Percentiles rank a stretch among this genome's conserved stretches.
Evolutionary conservation across 2,329 filamentous ascomycete species (phyloP).

Genomic region (Dactylonectria estremocensis): DNA sequence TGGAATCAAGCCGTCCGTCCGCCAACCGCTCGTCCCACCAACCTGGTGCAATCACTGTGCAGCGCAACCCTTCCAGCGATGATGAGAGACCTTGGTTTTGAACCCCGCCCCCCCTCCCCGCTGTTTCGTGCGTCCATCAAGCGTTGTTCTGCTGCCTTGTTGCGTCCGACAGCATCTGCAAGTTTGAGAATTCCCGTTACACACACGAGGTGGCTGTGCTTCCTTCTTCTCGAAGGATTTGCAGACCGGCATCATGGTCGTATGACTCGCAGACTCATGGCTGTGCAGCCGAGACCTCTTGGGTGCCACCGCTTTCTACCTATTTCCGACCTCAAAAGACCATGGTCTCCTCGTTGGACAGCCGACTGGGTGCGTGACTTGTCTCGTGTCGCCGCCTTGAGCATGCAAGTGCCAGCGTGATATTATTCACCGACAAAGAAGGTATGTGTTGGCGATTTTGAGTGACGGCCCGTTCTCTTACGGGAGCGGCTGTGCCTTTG

Average conservation of each 20-base stretch:
- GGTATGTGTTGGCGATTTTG: slow-evolving; percentile 28
- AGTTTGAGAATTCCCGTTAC: slow-evolving; percentile 33
- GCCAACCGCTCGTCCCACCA: slow-evolving; percentile 34
- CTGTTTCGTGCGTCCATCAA: slow-evolving; percentile 27
- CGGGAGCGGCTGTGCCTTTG: slow-evolving; percentile 39
- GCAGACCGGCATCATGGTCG: slow-evolving; percentile 30
- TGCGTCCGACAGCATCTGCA: slow-evolving; percentile 19
- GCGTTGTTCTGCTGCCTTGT: slow-evolving; percentile 29
- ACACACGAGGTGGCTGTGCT: slow-evolving; percentile 39
- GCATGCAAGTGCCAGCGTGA: slow-evolving; percentile 32
- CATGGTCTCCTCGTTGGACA: slow-evolving; percentile 17
- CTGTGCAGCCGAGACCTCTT: slow-evolving; percentile 31
- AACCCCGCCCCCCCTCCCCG: too few relatives aligned
- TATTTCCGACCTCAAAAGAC: slow-evolving; percentile 32
- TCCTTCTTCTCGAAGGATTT: slow-evolving; percentile 45
- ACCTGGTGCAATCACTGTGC: slow-evolving; percentile 32
- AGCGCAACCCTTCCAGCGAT: slow-evolving; percentile 4
- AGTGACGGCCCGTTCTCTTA: slow-evolving; percentile 32
- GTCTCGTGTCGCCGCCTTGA: slow-evolving; percentile 31
- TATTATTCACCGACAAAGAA: slow-evolving; percentile 8
- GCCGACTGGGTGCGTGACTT: slow-evolving; percentile 20
- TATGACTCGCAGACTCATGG: slow-evolving; percentile 32
- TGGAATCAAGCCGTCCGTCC: slow-evolving; percentile 17
- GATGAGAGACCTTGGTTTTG: slow-evolving; percentile 14
- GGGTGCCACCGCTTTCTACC: slow-evolving; percentile 21